phyloP scores from a whole-genome alignment of 2,329 filamentous ascomycete species.

The Colletotrichum tamarilloi region DNA sequence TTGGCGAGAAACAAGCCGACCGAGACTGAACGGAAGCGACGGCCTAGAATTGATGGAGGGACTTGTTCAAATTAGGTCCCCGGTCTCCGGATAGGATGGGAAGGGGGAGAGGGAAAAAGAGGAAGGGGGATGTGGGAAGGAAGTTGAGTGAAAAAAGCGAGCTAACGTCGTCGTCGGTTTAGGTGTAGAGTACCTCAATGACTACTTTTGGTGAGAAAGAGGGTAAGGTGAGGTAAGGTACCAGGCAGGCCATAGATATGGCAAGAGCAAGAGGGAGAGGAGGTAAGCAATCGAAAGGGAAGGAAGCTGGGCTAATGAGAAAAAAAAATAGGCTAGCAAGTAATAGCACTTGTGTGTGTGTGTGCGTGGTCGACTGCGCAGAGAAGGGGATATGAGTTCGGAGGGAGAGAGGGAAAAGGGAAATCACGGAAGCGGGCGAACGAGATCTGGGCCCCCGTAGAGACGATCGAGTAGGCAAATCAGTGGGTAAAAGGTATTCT shows the following conservation, averaged over 20 bases:
- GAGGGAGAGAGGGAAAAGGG: slow-evolving; percentile 12
- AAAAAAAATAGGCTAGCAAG: slow-evolving; percentile 20
- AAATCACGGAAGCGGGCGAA: slow-evolving; percentile 16
- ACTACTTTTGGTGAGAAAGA: background rate
- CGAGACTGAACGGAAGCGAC: slow-evolving; percentile 19
- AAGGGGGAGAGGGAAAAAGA: slow-evolving; percentile 1
- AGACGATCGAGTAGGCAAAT: background rate
- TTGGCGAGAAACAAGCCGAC: slow-evolving; percentile 18
- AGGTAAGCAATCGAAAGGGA: slow-evolving; percentile 26
- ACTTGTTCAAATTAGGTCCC: background rate
- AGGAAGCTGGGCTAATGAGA: slow-evolving; percentile 6
- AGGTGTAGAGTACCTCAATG: background rate
- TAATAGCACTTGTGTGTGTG: background rate
- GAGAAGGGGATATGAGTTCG: slow-evolving; percentile 20
- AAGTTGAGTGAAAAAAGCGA: background rate
- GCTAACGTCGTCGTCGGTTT: slow-evolving; percentile 8
- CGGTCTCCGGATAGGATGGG: slow-evolving; percentile 8
- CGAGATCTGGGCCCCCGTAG: slow-evolving; percentile 11
- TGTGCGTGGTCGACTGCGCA: background rate
- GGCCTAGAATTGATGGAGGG: slow-evolving; percentile 18
- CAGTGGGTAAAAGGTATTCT: background rate
- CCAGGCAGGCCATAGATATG: background rate
- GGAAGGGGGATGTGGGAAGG: background rate
- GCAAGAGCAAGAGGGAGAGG: background rate
- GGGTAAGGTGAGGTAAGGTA: too few relatives aligned